Conservation (phyloP, 2,329 filamentous ascomycete genomes). For the Phyllosticta paracitricarpa region DNA sequence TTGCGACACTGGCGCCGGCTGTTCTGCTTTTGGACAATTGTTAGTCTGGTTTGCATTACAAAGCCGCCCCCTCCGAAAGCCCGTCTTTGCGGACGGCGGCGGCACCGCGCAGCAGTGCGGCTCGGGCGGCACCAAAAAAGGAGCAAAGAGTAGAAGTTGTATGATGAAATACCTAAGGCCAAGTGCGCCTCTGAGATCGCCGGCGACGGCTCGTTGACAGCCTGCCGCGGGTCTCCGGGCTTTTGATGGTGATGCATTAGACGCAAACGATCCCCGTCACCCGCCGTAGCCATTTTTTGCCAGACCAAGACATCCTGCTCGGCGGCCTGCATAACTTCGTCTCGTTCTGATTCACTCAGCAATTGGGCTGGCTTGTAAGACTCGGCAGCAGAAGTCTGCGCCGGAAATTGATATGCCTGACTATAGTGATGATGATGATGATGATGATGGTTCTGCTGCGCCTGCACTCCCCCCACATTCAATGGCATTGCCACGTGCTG, state of each 20-base stretch:
- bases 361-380: slow-evolving; percentile 5
- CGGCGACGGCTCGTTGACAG: not conserved
- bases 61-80: not conserved
- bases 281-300: slow-evolving; percentile 4
- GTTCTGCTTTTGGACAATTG: not conserved
- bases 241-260: not conserved
- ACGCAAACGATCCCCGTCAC: not conserved
- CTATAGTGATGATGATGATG: slow-evolving; percentile 8
- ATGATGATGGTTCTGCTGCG: slow-evolving; percentile 4
- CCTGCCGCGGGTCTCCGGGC: not conserved
- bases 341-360: slow-evolving; percentile 1
- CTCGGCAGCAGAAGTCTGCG: slow-evolving; percentile 9
- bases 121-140: not conserved
- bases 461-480: not conserved
- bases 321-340: slow-evolving; percentile 3
- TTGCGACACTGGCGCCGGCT: not conserved
- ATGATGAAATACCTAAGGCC: not conserved
- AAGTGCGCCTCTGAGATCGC: not conserved
- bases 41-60: not conserved
- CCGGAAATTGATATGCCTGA: slow-evolving; percentile 7
- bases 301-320: slow-evolving; percentile 11
- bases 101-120: not conserved
- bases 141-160: not conserved
- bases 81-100: not conserved
- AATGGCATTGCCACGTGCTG: not conserved